Evolutionary conservation across 345 rosid genomes (phyloP), one percentile per base, ranked within the genome.

Genomic region (Populus nigra): DNA sequence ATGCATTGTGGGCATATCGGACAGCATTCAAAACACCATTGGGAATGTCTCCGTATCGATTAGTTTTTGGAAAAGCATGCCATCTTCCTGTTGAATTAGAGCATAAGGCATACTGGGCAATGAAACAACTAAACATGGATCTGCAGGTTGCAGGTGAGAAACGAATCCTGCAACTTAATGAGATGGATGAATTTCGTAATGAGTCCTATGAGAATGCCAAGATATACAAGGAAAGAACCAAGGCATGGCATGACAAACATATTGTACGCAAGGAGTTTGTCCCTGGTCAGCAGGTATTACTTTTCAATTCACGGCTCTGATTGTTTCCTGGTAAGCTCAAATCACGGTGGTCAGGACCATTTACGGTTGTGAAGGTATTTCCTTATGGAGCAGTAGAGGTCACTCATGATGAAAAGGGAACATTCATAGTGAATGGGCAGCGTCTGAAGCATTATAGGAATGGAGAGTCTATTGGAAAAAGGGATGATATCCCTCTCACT

Each of bases 151-250:
- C 18, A 20, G 2, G 77, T 11, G 12, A 66, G 10, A 9, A 66
- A 5, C 0, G 69, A 1, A 18, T 20, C 0, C 4, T 79, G 35
- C 61, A 50, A 50, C 7, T 73, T 0, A 35, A 59, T 38, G 35
- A 59, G 35, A 3, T 55, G 11, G 68, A 50, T 3, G 74, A 77
- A 13, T 39, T 69, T 3, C 39, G 16, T 8, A 9, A 20, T 25
- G 17, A 23, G 0, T 16, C 57, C 0, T 70, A 36, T 18, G 27
- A 77, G 27, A 55, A 57, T 55, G 49, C 69, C 0, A 76, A 17
- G 27, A 22, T 76, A 5, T 76, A 76, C 25, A 76, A 76, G 25
- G 74, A 69, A n/a, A 22, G 25, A 6, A 76, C 57, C 0, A 76
- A 68, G 6, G 8, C 1, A 12, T 66, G 41, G 35, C 74, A 76